Percentiles rank a stretch among this genome's conserved stretches.
phyloP scores from a whole-genome alignment of 1,284 basidiomycete species.

The Cystobasidium slooffiae region DNA sequence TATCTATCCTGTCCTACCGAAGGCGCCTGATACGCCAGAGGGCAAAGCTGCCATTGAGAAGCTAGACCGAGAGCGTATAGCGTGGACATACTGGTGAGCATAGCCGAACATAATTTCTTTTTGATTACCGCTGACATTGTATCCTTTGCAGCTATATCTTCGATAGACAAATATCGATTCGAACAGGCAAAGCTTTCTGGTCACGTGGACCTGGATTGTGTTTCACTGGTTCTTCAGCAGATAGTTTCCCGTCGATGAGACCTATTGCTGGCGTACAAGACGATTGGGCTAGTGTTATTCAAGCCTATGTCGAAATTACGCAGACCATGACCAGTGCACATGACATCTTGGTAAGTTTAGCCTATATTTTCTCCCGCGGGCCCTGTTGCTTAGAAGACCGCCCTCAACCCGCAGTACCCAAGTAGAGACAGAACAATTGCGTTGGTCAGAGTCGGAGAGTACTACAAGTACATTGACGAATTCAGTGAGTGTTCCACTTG shows the following conservation, averaged over 20 bases:
- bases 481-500: conserved; percentile 48
- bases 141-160: conserved; percentile 57
- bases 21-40: conserved; percentile 47
- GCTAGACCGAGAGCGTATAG: conserved; percentile 57
- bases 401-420: conserved; percentile 52
- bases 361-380: too few relatives aligned
- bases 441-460: conserved; percentile 58
- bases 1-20: conserved; percentile 48
- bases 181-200: conserved; percentile 59
- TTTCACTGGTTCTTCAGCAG: conserved; percentile 56
- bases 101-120: too few relatives aligned
- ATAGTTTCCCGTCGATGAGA: conserved; percentile 56
- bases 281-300: conserved; percentile 50
- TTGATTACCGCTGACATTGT: too few relatives aligned
- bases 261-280: conserved; percentile 49
- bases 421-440: conserved; percentile 56
- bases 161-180: conserved; percentile 58
- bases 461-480: conserved; percentile 58
- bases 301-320: conserved; percentile 47
- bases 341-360: conserved; percentile 54
- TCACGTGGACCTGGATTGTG: conserved; percentile 56
- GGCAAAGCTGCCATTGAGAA: conserved; percentile 52
- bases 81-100: conserved; percentile 57
- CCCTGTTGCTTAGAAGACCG: too few relatives aligned
- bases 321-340: conserved; percentile 59